A percentile compares a stretch with the other conserved stretches of the same genome.
These are phyloP conservation scores for Nemania serpens DNA, from an alignment of 2,329 filamentous ascomycete species.

Conservation along the genomic window DNA sequence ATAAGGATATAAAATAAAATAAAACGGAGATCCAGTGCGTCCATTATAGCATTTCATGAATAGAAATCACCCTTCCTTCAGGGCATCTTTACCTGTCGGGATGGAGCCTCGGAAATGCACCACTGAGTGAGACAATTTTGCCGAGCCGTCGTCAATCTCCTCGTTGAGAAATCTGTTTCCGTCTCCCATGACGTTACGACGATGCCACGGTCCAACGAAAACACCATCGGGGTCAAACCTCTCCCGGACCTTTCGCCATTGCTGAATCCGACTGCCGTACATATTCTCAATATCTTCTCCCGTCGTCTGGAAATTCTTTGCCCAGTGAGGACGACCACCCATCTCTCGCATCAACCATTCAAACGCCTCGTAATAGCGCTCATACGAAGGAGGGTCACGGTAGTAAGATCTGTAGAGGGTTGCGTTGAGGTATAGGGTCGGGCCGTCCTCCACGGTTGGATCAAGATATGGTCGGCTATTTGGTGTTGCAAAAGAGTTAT, in stretches of 20 bases:
- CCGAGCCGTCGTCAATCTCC: slow-evolving; percentile 36
- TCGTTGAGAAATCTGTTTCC: slow-evolving; percentile 37
- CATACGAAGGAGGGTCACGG: slow-evolving; percentile 74
- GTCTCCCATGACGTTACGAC: slow-evolving; percentile 63
- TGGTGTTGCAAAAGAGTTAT: slow-evolving; percentile 59
- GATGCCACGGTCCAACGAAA: slow-evolving; percentile 91
- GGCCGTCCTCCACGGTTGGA: slow-evolving; percentile 68
- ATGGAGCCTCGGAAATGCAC: slow-evolving; percentile 33
- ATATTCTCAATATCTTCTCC: slow-evolving; percentile 65
- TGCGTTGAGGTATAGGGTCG: slow-evolving; percentile 86
- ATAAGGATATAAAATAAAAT: not conserved
- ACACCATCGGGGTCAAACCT: slow-evolving; percentile 79
- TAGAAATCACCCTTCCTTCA: slow-evolving; percentile 1
- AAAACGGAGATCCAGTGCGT: not conserved
- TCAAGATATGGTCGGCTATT: slow-evolving; percentile 61
- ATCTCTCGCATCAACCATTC: slow-evolving; percentile 89
- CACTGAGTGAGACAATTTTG: slow-evolving; percentile 24
- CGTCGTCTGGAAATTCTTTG: slow-evolving; percentile 79
- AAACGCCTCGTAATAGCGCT: slow-evolving; percentile 85
- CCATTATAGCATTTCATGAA: not conserved
- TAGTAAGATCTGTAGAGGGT: slow-evolving; percentile 85
- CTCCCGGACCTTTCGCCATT: slow-evolving; percentile 71
- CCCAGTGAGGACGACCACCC: slow-evolving; percentile 85
- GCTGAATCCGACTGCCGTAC: slow-evolving; percentile 69
- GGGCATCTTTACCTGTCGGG: slow-evolving; percentile 1